phyloP scores from a whole-genome alignment of 148 eudicot species.

The Vaccinium corymbosum region DNA sequence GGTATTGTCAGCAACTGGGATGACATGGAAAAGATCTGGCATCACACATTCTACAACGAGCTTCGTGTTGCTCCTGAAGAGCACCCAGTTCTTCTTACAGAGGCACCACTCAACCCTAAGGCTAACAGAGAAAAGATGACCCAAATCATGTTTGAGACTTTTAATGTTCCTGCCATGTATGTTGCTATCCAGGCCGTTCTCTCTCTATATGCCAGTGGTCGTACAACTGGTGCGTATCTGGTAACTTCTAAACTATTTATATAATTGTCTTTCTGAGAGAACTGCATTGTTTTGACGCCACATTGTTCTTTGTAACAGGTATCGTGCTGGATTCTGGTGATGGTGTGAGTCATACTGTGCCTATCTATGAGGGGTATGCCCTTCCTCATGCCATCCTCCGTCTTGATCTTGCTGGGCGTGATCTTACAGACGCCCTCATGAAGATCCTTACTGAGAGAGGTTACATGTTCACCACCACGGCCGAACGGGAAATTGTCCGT shows the following conservation, averaged over 20 bases:
- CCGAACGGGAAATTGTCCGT: conserved; percentile 39
- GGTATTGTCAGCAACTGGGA: conserved; percentile 32
- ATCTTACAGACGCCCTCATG: conserved; percentile 28
- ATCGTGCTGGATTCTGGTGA: conserved; percentile 35
- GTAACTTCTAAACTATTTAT: neutral
- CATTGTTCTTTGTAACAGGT: conserved; percentile 14
- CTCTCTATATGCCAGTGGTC: conserved; percentile 29
- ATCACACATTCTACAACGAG: conserved; percentile 30
- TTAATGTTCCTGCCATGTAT: conserved; percentile 31
- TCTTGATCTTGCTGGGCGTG: conserved; percentile 32
- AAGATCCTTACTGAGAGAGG: conserved; percentile 39
- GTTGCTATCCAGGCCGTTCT: conserved; percentile 27
- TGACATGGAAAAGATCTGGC: conserved; percentile 31
- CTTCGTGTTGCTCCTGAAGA: conserved; percentile 31
- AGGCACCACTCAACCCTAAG: conserved; percentile 27
- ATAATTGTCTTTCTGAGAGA: neutral
- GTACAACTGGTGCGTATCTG: conserved; percentile 24
- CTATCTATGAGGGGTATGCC: conserved; percentile 36
- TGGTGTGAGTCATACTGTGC: conserved; percentile 37
- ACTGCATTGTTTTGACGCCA: neutral
- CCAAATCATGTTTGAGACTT: conserved; percentile 27
- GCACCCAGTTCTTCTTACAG: conserved; percentile 26
- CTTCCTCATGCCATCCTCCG: conserved; percentile 37
- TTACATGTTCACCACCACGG: conserved; percentile 37
- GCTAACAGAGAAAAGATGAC: conserved; percentile 31